Base-by-base conservation (phyloP, 2,329 filamentous ascomycete species). In the Diaporthe batatas region DNA sequence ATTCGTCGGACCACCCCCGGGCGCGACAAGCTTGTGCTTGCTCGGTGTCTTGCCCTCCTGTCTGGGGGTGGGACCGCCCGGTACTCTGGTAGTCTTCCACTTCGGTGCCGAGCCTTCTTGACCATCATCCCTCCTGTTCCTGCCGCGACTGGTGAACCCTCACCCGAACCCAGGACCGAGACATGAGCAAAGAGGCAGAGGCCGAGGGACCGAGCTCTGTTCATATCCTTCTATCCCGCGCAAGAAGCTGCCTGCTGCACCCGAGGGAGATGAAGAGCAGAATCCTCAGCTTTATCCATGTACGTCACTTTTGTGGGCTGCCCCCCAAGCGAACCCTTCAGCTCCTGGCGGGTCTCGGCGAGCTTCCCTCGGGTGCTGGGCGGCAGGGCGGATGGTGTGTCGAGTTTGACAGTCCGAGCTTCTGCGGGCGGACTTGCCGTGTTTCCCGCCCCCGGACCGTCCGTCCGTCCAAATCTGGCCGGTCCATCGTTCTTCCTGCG, bases 351-450 rank as follows among this genome's bases (percentile, higher is more conserved):
- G 62, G 47, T 67, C 62, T 67, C 62, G 62, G 62, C 32, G 62
- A 53, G 62, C n/a, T 53, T 67, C 62, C 62, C 51, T 23, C 16
- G 58, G 29, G 47, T 47, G 62, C 21, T 23, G 54, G 11, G 32
- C 18, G 54, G 21, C 42, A 65, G 29, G 62, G 44, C 32, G 44
- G 62, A 12, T 39, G 36, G 12, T 39, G 29, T 32, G 29, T 36
- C 29, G 21, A 51, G 62, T 23, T 44, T 39, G 36, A 4, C 23
- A 29, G n/a, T 12, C 21, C 14, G 21, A 53, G 47, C 47, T 39
- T 39, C n/a, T 14, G 21, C 25, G 47, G 62, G 62, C 62, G 62
- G 62, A 12, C 32, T 67, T 53, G 62, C 62, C 62, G 62, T 67
- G 12, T 18, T 53, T 53, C 62, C 62, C 62, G 62, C 29, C 21